Conservation (phyloP, 2,329 filamentous ascomycete species). For the Bipolaris gigantea region DNA sequence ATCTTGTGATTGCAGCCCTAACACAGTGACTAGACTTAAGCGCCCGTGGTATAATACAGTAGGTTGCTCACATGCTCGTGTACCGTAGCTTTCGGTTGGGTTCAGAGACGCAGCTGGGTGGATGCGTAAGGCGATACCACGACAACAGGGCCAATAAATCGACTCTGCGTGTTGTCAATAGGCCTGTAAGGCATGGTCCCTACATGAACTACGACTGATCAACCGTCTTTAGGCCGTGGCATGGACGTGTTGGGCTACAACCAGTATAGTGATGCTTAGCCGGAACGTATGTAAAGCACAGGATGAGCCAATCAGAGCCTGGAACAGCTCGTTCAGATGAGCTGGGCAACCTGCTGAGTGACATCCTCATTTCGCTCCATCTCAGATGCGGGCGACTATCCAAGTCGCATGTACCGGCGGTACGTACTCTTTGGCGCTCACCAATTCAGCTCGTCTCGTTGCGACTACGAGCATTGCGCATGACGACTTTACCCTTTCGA, state of each 20-base stretch:
- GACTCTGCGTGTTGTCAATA: constrained; percentile 24
- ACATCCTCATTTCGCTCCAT: constrained; percentile 27
- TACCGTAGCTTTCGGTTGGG: constrained; percentile 30
- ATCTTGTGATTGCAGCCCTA: constrained; percentile 15
- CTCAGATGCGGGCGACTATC: constrained; percentile 22
- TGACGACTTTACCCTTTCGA: constrained; percentile 21
- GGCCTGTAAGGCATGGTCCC: constrained; percentile 19
- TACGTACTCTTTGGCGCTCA: constrained; percentile 18
- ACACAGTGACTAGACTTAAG: constrained; percentile 34
- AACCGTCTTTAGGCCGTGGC: constrained; percentile 17
- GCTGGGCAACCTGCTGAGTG: constrained; percentile 23
- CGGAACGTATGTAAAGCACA: constrained; percentile 37
- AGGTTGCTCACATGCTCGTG: constrained; percentile 37
- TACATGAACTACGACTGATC: constrained; percentile 26
- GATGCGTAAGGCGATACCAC: constrained; percentile 17
- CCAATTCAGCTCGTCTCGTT: constrained; percentile 21
- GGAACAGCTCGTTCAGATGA: constrained; percentile 24
- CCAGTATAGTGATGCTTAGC: constrained; percentile 37
- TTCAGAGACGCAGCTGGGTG: constrained; percentile 25
- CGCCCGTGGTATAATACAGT: constrained; percentile 35
- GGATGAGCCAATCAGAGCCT: constrained; percentile 35
- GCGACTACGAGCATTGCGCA: constrained; percentile 20
- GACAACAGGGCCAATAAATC: constrained; percentile 32
- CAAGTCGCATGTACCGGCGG: constrained; percentile 19
- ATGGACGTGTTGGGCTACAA: constrained; percentile 37